A percentile compares a stretch with the other conserved stretches of the same genome.
These are phyloP conservation scores for Fusarium coffeatum DNA, from an alignment of 2,329 filamentous ascomycete species.

Conservation along the genomic window DNA sequence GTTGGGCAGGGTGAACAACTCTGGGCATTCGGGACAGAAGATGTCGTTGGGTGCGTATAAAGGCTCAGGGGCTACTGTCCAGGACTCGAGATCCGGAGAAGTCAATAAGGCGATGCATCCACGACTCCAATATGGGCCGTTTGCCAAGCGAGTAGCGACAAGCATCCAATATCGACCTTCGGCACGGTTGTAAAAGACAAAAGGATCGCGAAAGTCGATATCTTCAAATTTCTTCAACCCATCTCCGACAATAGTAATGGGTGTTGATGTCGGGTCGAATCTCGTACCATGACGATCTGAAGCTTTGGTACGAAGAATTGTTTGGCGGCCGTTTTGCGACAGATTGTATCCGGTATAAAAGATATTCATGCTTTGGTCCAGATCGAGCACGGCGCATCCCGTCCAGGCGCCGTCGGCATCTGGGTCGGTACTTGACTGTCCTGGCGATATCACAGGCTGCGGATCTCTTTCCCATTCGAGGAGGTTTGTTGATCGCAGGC, in stretches of 20 bases:
- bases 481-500: slow-evolving; percentile 47
- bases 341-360: slow-evolving; percentile 54
- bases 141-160: slow-evolving; percentile 50
- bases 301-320: slow-evolving; percentile 48
- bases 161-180: slow-evolving; percentile 53
- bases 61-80: slow-evolving; percentile 48
- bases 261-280: slow-evolving; percentile 42
- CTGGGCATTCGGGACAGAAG: slow-evolving; percentile 53
- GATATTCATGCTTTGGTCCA: slow-evolving; percentile 50
- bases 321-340: slow-evolving; percentile 47
- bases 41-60: slow-evolving; percentile 51
- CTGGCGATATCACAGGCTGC: slow-evolving; percentile 41
- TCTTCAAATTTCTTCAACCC: slow-evolving; percentile 47
- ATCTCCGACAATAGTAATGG: slow-evolving; percentile 40
- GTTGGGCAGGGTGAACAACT: slow-evolving; percentile 51
- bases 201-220: slow-evolving; percentile 53
- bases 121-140: slow-evolving; percentile 51
- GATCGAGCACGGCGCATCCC: slow-evolving; percentile 49
- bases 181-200: slow-evolving; percentile 49
- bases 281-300: slow-evolving; percentile 44
- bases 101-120: slow-evolving; percentile 54
- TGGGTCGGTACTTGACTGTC: slow-evolving; percentile 30
- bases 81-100: slow-evolving; percentile 48
- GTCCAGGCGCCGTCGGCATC: slow-evolving; percentile 53
- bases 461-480: slow-evolving; percentile 48